These are phyloP conservation scores for Drechslerella dactyloides DNA, from an alignment of 2,329 filamentous ascomycete species.

Conservation along the genomic window DNA sequence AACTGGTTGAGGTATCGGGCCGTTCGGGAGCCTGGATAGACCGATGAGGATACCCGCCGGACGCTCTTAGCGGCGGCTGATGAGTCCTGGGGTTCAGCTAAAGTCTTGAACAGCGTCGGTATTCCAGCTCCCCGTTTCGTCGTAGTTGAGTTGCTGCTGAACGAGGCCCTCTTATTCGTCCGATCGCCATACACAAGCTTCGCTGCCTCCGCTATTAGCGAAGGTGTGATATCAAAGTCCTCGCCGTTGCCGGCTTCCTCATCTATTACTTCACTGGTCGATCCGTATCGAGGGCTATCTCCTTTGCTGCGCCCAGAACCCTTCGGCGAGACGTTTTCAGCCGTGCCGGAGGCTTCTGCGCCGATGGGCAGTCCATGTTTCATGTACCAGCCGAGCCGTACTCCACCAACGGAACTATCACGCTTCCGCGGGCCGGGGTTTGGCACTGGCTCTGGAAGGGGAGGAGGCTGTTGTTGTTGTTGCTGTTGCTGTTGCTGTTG, in stretches of 20 bases:
- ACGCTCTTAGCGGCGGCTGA: slow-evolving; percentile 17
- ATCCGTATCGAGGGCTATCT: slow-evolving; percentile 39
- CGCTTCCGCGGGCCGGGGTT: slow-evolving; percentile 7
- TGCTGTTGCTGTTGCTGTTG: slow-evolving; percentile 4
- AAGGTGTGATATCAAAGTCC: slow-evolving; percentile 23
- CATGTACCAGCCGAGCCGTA: slow-evolving; percentile 41
- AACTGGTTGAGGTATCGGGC: slow-evolving; percentile 27
- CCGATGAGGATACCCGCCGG: slow-evolving; percentile 36
- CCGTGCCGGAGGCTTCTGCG: slow-evolving; percentile 13
- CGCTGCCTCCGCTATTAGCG: slow-evolving; percentile 39
- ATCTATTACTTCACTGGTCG: slow-evolving; percentile 26
- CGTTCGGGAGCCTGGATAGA: slow-evolving; percentile 28
- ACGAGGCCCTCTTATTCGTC: slow-evolving; percentile 21
- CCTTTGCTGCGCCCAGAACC: slow-evolving; percentile 24
- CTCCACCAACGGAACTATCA: slow-evolving; percentile 19
- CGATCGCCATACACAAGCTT: slow-evolving; percentile 45
- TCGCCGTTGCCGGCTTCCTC: slow-evolving; percentile 29
- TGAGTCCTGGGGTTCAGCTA: slow-evolving; percentile 18
- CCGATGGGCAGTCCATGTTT: slow-evolving; percentile 24
- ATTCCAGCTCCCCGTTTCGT: slow-evolving; percentile 16
- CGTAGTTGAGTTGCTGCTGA: slow-evolving; percentile 36
- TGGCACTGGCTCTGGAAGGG: slow-evolving; percentile 17
- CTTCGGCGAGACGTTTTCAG: slow-evolving; percentile 45
- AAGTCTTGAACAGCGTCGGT: slow-evolving; percentile 25
- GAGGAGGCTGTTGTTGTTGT: slow-evolving; percentile 12